Evolutionary conservation across 306 rosid genomes (phyloP).

Genomic region (Luffa aegyptiaca): DNA sequence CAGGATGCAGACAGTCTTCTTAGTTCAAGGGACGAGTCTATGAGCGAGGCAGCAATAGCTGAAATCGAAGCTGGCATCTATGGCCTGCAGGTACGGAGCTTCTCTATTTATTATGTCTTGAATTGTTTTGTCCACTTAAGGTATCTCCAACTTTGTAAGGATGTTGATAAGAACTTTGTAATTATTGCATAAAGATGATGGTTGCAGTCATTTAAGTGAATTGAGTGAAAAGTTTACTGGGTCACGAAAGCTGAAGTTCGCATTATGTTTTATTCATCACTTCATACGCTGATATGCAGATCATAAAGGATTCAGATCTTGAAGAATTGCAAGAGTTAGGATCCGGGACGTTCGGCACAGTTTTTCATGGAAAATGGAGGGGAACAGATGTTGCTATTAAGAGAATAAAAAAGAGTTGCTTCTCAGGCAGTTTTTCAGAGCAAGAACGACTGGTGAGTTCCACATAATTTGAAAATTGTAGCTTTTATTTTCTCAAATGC

Average conservation of each 20-base stretch:
- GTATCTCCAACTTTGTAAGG: background rate
- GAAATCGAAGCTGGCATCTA: slow-evolving; percentile 64
- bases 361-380: slow-evolving; percentile 94
- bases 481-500: background rate
- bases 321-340: slow-evolving; percentile 83
- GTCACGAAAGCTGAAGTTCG: background rate
- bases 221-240: background rate
- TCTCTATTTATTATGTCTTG: slow-evolving; percentile 7
- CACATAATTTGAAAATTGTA: slow-evolving; percentile 6
- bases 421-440: slow-evolving; percentile 69
- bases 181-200: background rate
- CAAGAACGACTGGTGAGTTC: slow-evolving; percentile 81
- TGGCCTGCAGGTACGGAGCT: slow-evolving; percentile 71
- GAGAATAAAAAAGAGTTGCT: slow-evolving; percentile 89
- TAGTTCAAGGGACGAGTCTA: slow-evolving; percentile 22
- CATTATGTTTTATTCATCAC: slow-evolving; percentile 9
- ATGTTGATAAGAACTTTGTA: background rate
- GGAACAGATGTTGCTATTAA: slow-evolving; percentile 97
- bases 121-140: background rate
- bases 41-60: slow-evolving; percentile 36
- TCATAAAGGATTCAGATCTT: slow-evolving; percentile 63
- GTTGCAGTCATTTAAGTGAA: background rate
- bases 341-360: slow-evolving; percentile 97
- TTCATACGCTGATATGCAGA: slow-evolving; percentile 43
- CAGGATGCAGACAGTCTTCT: slow-evolving; percentile 36